Evolutionary conservation across 352 stramenopile genomes (phyloP), one percentile per base, ranked within the genome.

Genomic region (Phytophthora lateralis): DNA sequence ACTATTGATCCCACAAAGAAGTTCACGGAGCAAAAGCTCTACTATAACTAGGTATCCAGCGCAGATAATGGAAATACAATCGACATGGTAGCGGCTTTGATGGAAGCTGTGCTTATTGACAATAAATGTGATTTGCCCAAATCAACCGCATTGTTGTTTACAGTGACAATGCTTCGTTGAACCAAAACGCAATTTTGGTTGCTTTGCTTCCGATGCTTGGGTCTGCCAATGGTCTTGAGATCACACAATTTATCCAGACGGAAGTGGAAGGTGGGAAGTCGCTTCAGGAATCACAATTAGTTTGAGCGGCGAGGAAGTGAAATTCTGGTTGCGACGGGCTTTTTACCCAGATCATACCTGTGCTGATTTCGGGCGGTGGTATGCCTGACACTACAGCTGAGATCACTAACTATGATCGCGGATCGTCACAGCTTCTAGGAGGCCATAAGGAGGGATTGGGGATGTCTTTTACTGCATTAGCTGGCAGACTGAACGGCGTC

Each of bases 251-350:
- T 32, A 51, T 82, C 27, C 69, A 72, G 14, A 75, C 63, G 3
- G 67, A 80, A 38, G 71, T 54, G 4, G 59, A 71, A 30, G 67
- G 69, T 39, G 67, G 55, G 6, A 71, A 72, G 41, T 38, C 46
- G 7, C 11, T 60, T 1, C 43, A 74, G 20, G 60, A 71, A 35
- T 49, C 52, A 4, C 56, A 73, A 27, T 76, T 80, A 37, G 58
- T 50, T 43, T 34, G 43, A 2, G 43, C 64, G 9, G 67, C 57
- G 56, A 29, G 37, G 27, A 37, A 60, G 12, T 74, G 4, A 38
- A 46, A 9, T 17, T 37, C 18, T 74, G 46, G 34, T 12, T 71
- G 4, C 18, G 26, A 11, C 34, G 68, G 46, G 69, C 35, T 3
- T 39, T 48, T 63, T 14, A 18, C 9, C 6, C 26, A 42, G 46